phyloP scores from a whole-genome alignment of 2,329 filamentous ascomycete species.

The Moelleriella libera region DNA sequence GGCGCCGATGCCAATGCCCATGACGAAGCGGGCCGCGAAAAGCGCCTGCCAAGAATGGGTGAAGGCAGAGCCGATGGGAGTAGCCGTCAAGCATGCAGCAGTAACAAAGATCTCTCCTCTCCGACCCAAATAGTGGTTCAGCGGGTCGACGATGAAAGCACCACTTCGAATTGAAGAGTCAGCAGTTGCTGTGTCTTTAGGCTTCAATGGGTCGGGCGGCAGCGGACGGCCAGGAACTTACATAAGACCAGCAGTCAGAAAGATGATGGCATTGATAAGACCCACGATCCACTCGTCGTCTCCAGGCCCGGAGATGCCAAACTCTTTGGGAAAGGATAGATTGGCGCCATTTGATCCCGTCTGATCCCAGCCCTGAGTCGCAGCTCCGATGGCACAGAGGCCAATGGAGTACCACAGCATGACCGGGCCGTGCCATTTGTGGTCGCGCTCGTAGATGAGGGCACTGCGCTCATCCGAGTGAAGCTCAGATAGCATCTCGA shows the following conservation, averaged over 20 bases:
- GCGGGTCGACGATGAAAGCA: constrained; percentile 22
- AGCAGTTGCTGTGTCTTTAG: not conserved
- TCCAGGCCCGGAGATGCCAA: constrained; percentile 19
- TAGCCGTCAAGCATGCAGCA: constrained; percentile 28
- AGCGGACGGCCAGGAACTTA: constrained; percentile 22
- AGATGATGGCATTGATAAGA: constrained; percentile 15
- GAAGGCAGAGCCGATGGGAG: constrained; percentile 44
- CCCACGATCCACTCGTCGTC: constrained; percentile 26
- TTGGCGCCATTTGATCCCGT: constrained; percentile 47
- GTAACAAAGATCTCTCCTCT: constrained; percentile 53
- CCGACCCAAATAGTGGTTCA: constrained; percentile 49
- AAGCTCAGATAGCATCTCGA: constrained; percentile 9
- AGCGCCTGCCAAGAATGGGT: constrained; percentile 52
- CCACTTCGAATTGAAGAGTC: constrained; percentile 6
- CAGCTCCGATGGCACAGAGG: constrained; percentile 38
- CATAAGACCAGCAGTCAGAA: constrained; percentile 36
- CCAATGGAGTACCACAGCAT: constrained; percentile 26
- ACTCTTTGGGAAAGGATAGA: constrained; percentile 36
- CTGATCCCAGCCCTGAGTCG: constrained; percentile 49
- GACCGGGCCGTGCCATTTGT: constrained; percentile 38
- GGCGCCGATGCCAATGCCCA: constrained; percentile 55
- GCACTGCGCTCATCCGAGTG: constrained; percentile 17
- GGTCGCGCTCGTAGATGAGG: constrained; percentile 31
- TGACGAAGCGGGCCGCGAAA: constrained; percentile 48
- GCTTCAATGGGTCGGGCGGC: not conserved